A percentile compares a stretch with the other conserved stretches of the same genome.
phyloP scores from a whole-genome alignment of 2,329 filamentous ascomycete genomes.

The Coniochaeta ligniaria region DNA sequence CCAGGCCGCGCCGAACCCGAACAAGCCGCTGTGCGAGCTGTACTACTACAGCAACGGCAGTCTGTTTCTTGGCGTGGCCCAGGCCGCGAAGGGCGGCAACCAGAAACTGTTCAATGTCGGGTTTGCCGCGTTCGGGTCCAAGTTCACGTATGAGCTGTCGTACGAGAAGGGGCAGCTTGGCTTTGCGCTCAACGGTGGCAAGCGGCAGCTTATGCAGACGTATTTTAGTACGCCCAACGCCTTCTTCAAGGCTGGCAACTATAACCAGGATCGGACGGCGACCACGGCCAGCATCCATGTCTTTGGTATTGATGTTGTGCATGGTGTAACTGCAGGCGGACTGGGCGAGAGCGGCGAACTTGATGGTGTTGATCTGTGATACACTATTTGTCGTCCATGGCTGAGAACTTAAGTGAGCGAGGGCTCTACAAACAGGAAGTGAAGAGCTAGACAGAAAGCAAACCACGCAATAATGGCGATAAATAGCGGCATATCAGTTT shows the following conservation, averaged over 20 bases:
- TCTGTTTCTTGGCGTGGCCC: slow-evolving; percentile 28
- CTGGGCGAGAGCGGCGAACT: neutral
- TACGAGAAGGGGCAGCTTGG: slow-evolving; percentile 25
- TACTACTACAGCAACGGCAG: slow-evolving; percentile 26
- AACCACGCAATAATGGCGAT: too few species aligned
- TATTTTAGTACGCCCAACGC: slow-evolving; percentile 21
- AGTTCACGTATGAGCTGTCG: slow-evolving; percentile 28
- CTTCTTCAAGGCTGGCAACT: slow-evolving; percentile 31
- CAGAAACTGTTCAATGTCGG: slow-evolving; percentile 22
- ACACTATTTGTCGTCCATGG: too few species aligned
- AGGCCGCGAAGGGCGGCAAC: slow-evolving; percentile 22
- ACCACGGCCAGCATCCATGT: slow-evolving; percentile 16
- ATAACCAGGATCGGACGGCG: slow-evolving; percentile 22
- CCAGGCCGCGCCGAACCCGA: slow-evolving; percentile 25
- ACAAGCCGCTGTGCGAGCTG: slow-evolving; percentile 31
- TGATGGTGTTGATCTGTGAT: neutral
- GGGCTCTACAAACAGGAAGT: too few species aligned
- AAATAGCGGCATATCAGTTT: too few species aligned
- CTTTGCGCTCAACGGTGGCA: slow-evolving; percentile 20
- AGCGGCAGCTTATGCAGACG: slow-evolving; percentile 16
- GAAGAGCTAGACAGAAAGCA: too few species aligned
- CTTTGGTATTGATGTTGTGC: slow-evolving; percentile 12
- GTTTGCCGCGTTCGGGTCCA: slow-evolving; percentile 21
- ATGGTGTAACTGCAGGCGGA: neutral
- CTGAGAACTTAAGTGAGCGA: too few species aligned